Percentiles rank a stretch among this genome's conserved stretches.
phyloP scores from a whole-genome alignment of 2,329 filamentous ascomycete genomes.

The Aspergillus felis region DNA sequence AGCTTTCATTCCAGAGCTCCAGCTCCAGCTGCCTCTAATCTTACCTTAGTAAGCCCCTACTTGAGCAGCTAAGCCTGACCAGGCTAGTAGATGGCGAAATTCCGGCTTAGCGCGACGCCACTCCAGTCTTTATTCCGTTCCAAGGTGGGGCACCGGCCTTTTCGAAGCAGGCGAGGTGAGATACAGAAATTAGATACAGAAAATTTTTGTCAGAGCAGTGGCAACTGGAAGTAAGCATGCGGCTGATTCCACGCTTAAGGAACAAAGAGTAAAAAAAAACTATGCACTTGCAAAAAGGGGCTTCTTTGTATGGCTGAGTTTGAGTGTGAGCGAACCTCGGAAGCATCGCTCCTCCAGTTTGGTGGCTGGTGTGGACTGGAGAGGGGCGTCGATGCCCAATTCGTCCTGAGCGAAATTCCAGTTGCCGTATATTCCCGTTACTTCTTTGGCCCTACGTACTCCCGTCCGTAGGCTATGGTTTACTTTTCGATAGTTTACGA shows the following conservation, averaged over 20 bases:
- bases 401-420: constrained; percentile 12
- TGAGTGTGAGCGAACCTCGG: constrained; percentile 3
- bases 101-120: constrained; percentile 17
- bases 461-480: not conserved
- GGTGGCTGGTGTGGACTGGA: constrained; percentile 9
- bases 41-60: not conserved
- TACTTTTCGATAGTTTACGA: not conserved
- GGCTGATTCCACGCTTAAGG: not conserved
- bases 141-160: constrained; percentile 8
- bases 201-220: constrained; percentile 6
- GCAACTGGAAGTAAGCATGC: not conserved
- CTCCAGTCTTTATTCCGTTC: constrained; percentile 21
- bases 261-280: not conserved
- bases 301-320: constrained; percentile 1
- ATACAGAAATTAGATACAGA: not conserved
- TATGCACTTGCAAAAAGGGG: constrained; percentile 1
- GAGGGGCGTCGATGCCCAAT: constrained; percentile 18
- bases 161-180: constrained; percentile 10
- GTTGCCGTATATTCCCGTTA: constrained; percentile 16
- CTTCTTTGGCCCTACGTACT: not conserved
- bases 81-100: constrained; percentile 12
- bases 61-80: not conserved
- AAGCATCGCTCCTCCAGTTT: constrained; percentile 6
- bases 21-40: constrained; percentile 12
- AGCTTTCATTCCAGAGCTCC: constrained; percentile 18